These are phyloP conservation scores for Globisporangium uncinulatum DNA, from an alignment of 352 stramenopile species.

Conservation along the genomic window DNA sequence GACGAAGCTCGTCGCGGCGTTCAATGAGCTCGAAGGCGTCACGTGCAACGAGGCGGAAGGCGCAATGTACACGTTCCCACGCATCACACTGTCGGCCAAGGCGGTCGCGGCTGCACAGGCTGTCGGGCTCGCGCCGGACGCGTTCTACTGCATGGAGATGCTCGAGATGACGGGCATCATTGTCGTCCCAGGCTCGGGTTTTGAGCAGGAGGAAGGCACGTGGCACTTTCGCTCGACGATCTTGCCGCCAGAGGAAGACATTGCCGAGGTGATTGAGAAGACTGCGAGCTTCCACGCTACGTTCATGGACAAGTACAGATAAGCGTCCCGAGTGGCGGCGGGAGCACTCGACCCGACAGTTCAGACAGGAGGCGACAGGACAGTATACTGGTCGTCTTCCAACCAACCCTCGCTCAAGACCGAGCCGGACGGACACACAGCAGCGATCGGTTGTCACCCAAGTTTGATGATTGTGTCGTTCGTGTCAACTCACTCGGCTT, in stretches of 20 bases:
- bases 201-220: conserved; percentile 94
- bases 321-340: conserved; percentile 7
- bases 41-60: conserved; percentile 96
- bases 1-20: conserved; percentile 89
- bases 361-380: too few relatives aligned
- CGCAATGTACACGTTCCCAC: conserved; percentile 99
- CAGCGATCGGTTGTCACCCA: too few relatives aligned
- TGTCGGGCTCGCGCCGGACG: conserved; percentile 86
- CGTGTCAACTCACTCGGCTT: too few relatives aligned
- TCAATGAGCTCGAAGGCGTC: conserved; percentile 96
- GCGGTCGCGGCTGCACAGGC: conserved; percentile 78
- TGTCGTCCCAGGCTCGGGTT: conserved; percentile 97
- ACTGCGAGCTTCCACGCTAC: conserved; percentile 93
- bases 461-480: too few relatives aligned
- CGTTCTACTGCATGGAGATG: conserved; percentile 96
- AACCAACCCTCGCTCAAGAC: too few relatives aligned
- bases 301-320: conserved; percentile 95
- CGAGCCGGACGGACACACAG: too few relatives aligned
- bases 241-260: conserved; percentile 94
- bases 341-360: background rate
- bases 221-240: conserved; percentile 99
- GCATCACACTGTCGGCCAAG: conserved; percentile 87
- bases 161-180: conserved; percentile 97
- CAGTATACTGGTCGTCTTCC: too few relatives aligned
- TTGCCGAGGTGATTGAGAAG: conserved; percentile 93